Conservation (phyloP, 2,329 filamentous ascomycete genomes). For the Sporothrix brasiliensis region DNA sequence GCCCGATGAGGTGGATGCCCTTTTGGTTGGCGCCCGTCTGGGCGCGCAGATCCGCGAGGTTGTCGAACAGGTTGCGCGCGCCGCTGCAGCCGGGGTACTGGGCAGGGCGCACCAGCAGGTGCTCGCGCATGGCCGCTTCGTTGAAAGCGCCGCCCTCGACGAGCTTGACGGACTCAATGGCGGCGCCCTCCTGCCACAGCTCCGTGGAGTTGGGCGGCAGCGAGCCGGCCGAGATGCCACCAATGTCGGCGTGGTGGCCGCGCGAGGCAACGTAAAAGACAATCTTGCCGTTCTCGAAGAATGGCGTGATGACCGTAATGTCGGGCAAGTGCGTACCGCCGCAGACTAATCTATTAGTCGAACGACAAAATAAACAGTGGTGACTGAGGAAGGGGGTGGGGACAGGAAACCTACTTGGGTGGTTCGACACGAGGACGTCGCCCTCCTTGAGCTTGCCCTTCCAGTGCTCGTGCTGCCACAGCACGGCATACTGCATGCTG, state of each 20-base stretch:
- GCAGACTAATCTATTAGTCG: background rate
- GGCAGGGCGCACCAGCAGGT: slow-evolving; percentile 67
- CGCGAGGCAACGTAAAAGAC: slow-evolving; percentile 80
- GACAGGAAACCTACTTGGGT: slow-evolving; percentile 52
- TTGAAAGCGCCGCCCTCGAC: slow-evolving; percentile 77
- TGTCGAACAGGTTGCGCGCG: slow-evolving; percentile 71
- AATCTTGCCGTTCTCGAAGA: slow-evolving; percentile 69
- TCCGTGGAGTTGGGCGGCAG: slow-evolving; percentile 76
- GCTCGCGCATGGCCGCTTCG: slow-evolving; percentile 71
- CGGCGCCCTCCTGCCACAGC: slow-evolving; percentile 65
- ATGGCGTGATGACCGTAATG: slow-evolving; percentile 78
- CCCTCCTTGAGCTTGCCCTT: slow-evolving; percentile 74
- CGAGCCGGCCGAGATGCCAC: slow-evolving; percentile 76
- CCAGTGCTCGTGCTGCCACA: slow-evolving; percentile 78
- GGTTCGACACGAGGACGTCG: slow-evolving; percentile 81
- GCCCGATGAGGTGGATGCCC: slow-evolving; percentile 71
- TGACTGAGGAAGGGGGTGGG: no score
- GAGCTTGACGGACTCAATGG: slow-evolving; percentile 68
- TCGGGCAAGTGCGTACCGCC: slow-evolving; percentile 72
- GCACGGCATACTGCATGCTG: slow-evolving; percentile 80
- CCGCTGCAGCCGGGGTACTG: slow-evolving; percentile 70
- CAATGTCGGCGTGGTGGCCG: slow-evolving; percentile 82
- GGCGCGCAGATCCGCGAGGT: slow-evolving; percentile 74
- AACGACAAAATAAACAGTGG: background rate
- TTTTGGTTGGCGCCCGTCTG: slow-evolving; percentile 76